These are phyloP conservation scores for Sporisorium reilianum DNA, from an alignment of 1,284 basidiomycete genomes.

Conservation along the genomic window DNA sequence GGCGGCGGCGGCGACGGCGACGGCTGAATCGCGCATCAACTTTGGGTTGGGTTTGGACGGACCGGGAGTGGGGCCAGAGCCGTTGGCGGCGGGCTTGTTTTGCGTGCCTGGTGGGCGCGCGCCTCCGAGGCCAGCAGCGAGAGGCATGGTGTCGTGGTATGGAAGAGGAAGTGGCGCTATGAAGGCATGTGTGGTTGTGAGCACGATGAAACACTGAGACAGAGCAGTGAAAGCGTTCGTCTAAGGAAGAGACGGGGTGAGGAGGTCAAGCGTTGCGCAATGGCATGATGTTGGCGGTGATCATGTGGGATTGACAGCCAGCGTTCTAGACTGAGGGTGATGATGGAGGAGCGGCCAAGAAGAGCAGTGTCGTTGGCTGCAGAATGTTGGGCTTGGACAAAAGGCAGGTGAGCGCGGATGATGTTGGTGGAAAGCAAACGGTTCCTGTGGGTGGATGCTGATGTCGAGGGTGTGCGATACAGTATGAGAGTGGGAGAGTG, in stretches of 20 bases:
- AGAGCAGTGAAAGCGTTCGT: slow-evolving; percentile 5
- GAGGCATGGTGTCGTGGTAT: slow-evolving; percentile 26
- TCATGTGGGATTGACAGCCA: not conserved
- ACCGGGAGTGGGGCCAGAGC: not conserved
- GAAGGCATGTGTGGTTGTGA: slow-evolving; percentile 21
- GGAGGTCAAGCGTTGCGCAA: not conserved
- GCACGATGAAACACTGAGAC: not conserved
- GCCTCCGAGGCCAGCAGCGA: slow-evolving; percentile 14
- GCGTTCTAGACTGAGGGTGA: not conserved
- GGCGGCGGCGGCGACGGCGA: slow-evolving; percentile 19
- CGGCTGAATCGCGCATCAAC: slow-evolving; percentile 5
- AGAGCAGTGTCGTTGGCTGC: not conserved
- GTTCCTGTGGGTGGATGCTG: not conserved
- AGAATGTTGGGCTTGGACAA: not conserved
- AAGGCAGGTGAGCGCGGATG: not conserved
- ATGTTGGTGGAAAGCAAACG: not conserved
- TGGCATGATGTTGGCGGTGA: slow-evolving; percentile 6
- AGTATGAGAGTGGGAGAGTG: too few species aligned
- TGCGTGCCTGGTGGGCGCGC: slow-evolving; percentile 24
- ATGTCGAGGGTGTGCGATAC: too few species aligned
- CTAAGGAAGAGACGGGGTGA: not conserved
- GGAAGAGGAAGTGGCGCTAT: slow-evolving; percentile 6
- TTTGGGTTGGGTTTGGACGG: slow-evolving; percentile 38
- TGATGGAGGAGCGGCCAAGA: too few species aligned
- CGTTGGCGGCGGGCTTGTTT: slow-evolving; percentile 23